Percentiles rank a stretch among this genome's conserved stretches.
These are phyloP conservation scores for Russula lepida DNA, from an alignment of 768 basidiomycete genomes.

Conservation along the genomic window DNA sequence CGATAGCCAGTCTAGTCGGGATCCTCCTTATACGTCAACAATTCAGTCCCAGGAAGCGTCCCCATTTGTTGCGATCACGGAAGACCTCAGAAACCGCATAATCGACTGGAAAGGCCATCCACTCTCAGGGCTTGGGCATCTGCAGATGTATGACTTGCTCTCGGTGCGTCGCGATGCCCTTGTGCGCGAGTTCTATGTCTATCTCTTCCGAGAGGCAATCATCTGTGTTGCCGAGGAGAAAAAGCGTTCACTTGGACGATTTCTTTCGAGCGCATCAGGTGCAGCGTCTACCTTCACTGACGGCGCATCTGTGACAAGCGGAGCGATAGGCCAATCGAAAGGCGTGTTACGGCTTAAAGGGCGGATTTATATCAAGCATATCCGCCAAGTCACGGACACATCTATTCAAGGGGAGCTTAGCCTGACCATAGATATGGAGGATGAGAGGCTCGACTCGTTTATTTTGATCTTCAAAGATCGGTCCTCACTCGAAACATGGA, in stretches of 20 bases:
- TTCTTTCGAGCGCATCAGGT: slow-evolving; percentile 51
- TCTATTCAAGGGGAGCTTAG: slow-evolving; percentile 77
- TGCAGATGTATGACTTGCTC: slow-evolving; percentile 89
- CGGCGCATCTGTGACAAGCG: slow-evolving; percentile 28
- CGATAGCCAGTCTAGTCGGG: slow-evolving; percentile 12
- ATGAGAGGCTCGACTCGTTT: slow-evolving; percentile 87
- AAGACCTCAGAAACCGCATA: slow-evolving; percentile 83
- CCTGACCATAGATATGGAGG: slow-evolving; percentile 96
- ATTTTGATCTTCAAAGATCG: slow-evolving; percentile 93
- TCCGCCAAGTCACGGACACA: slow-evolving; percentile 79
- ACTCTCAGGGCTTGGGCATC: slow-evolving; percentile 75
- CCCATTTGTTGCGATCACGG: slow-evolving; percentile 76
- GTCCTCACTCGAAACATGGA: slow-evolving; percentile 85
- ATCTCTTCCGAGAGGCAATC: slow-evolving; percentile 95
- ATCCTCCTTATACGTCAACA: neutral
- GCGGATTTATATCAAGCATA: slow-evolving; percentile 91
- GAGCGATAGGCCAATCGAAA: slow-evolving; percentile 30
- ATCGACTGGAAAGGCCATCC: slow-evolving; percentile 96
- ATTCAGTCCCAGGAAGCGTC: slow-evolving; percentile 42
- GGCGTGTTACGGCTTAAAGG: slow-evolving; percentile 89
- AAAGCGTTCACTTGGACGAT: slow-evolving; percentile 69
- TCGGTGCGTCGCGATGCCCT: slow-evolving; percentile 83
- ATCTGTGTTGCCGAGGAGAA: slow-evolving; percentile 93
- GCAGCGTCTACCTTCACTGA: slow-evolving; percentile 42
- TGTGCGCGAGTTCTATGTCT: slow-evolving; percentile 91